Evolutionary conservation across 257 asterid species (phyloP).

Genomic region (Solanum okadae): DNA sequence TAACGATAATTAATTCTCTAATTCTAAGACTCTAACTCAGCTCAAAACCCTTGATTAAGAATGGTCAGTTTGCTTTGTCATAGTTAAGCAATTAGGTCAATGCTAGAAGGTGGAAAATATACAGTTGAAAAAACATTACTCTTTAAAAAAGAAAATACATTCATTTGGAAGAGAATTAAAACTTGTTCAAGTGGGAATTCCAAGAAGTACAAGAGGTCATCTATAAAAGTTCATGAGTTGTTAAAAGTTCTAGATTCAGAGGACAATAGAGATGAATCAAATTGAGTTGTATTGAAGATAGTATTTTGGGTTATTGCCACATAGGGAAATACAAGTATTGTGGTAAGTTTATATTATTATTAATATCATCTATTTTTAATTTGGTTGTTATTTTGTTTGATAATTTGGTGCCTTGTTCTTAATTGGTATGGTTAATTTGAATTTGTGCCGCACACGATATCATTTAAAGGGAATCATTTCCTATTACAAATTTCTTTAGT

Average conservation of each 20-base stretch:
- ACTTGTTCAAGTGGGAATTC: neutral
- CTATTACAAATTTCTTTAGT: neutral
- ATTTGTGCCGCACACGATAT: neutral
- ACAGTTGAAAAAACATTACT: neutral
- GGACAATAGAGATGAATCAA: neutral
- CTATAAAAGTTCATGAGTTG: neutral
- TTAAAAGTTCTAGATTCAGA: neutral
- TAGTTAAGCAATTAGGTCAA: neutral
- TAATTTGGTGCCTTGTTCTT: neutral
- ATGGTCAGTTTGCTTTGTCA: neutral
- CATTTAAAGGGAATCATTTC: neutral
- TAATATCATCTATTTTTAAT: neutral
- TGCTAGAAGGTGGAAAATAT: neutral
- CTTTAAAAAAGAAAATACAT: neutral
- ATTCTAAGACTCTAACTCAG: neutral
- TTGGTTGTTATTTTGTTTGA: neutral
- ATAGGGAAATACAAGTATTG: neutral
- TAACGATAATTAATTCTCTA: neutral
- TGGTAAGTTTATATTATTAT: neutral
- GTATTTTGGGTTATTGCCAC: neutral
- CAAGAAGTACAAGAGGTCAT: neutral
- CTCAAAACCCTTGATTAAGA: neutral
- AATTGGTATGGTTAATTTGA: neutral
- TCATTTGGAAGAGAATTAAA: neutral
- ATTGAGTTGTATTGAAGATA: neutral